Evolutionary conservation across 1,139 yeast species (phyloP).

Genomic region (Spathaspora sp.): DNA sequence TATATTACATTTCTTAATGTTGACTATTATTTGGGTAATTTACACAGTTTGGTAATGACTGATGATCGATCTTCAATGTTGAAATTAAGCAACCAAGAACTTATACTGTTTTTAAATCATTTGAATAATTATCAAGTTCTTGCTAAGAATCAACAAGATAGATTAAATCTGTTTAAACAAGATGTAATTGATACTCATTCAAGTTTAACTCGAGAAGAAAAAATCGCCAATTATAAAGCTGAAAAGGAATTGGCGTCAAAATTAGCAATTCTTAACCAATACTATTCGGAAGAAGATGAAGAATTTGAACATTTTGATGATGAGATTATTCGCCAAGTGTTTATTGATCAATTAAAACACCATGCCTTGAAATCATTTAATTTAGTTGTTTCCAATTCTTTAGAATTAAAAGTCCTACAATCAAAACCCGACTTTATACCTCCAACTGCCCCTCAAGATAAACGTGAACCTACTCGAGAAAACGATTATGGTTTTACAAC

Average conservation of each 20-base stretch:
- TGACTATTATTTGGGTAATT: slow-evolving; percentile 50
- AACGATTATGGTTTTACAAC: slow-evolving; percentile 50
- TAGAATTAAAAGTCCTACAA: slow-evolving; percentile 59
- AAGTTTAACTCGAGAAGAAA: slow-evolving; percentile 60
- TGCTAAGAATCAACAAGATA: slow-evolving; percentile 34
- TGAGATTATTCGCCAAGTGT: slow-evolving; percentile 55
- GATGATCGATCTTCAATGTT: not conserved
- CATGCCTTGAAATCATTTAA: slow-evolving; percentile 54
- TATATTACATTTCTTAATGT: slow-evolving; percentile 55
- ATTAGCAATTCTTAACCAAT: slow-evolving; percentile 36
- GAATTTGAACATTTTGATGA: slow-evolving; percentile 53
- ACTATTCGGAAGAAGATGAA: slow-evolving; percentile 15
- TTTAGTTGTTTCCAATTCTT: slow-evolving; percentile 49
- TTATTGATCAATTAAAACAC: slow-evolving; percentile 53
- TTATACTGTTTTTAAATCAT: slow-evolving; percentile 44
- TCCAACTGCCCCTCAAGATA: slow-evolving; percentile 14
- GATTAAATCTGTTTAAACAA: slow-evolving; percentile 39
- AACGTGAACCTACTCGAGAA: slow-evolving; percentile 15
- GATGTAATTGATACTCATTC: slow-evolving; percentile 39
- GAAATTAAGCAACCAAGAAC: slow-evolving; percentile 18
- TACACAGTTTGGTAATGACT: slow-evolving; percentile 16
- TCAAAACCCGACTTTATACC: slow-evolving; percentile 26
- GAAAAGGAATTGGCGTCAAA: slow-evolving; percentile 55
- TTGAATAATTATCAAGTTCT: slow-evolving; percentile 43
- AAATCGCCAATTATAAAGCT: slow-evolving; percentile 64